Evolutionary conservation across 2,329 filamentous ascomycete genomes (phyloP).

Genomic region (Leptoxyphium fumago): DNA sequence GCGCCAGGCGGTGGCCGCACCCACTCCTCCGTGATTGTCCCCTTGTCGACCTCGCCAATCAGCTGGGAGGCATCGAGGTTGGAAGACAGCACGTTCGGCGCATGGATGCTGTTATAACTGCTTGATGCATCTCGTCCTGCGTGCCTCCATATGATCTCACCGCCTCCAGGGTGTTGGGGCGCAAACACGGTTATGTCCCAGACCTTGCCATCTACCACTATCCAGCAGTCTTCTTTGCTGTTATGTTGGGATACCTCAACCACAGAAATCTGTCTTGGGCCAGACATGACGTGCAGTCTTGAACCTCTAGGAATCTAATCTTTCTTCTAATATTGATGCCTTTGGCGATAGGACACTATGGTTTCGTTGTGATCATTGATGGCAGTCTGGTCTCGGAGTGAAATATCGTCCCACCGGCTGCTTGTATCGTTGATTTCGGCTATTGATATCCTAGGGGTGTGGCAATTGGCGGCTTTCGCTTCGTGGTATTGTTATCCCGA

Average conservation of each 20-base stretch:
- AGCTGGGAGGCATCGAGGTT: conserved; percentile 29
- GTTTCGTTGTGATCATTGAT: too few species aligned
- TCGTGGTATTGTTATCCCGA: too few species aligned
- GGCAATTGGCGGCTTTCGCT: too few species aligned
- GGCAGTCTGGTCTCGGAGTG: too few species aligned
- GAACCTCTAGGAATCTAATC: too few species aligned
- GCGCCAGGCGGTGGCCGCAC: conserved; percentile 15
- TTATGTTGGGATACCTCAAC: conserved; percentile 18
- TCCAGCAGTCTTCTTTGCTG: conserved; percentile 36
- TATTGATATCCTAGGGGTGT: too few species aligned
- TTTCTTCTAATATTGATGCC: too few species aligned
- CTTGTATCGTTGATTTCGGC: too few species aligned
- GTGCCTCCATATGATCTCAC: conserved; percentile 34
- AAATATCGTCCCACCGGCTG: too few species aligned
- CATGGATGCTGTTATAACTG: conserved; percentile 39
- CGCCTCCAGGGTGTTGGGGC: conserved; percentile 45
- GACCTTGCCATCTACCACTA: conserved; percentile 51
- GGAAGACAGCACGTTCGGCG: conserved; percentile 26
- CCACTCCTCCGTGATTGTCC: conserved; percentile 15
- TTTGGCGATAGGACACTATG: too few species aligned
- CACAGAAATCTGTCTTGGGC: not conserved
- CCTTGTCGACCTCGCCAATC: conserved; percentile 19
- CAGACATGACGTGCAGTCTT: too few species aligned
- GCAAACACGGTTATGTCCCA: conserved; percentile 56
- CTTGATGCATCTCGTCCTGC: conserved; percentile 40